Base-by-base conservation (phyloP, 805 yeast genomes). In the Kluyveromyces nonfermentans region DNA sequence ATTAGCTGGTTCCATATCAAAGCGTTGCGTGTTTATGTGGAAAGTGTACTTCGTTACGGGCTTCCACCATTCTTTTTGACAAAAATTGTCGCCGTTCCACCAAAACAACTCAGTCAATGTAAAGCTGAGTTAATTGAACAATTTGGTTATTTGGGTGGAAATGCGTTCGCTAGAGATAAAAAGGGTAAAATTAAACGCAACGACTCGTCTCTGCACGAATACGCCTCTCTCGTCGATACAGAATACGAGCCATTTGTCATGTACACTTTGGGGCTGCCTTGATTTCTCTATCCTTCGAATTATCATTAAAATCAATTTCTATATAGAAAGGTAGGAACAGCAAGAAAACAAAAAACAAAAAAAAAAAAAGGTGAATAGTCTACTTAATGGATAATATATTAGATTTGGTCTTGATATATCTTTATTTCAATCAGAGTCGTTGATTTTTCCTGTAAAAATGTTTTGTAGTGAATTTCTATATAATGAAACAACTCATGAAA, bases 191-290 rank as follows among this genome's bases (percentile, higher is more conserved):
- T 80, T 39, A 71, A 76, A 50, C 54, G 55, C 31, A 78, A 81
- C 54, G 86, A 82, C 59, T 55, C 64, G 31, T 79, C 77, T 37
- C 72, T 90, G 56, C 77, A 81, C 53, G 97, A 90, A 63, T 93
- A 85, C 63, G 90, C 96, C 9, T 78, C 95, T 1, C 69, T 93
- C 56, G 96, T 88, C 40, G 98, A 93, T 65, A 79, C 90, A 22
- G 97, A 90, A 46, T 90, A 90, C 63, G 96, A 90, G 67, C 97
- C 97, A 42, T 93, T 93, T 68, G 98, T 90, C 42, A 66, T 93
- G 53, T 90, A 86, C 63, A 75, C 74, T 40, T 65, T 58, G 7
- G 45, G 48, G 16, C 37, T 54, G 30, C 51, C 41, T 12, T 22
- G 28, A 18, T 28, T 25, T 6, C 12, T 25, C 30, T 6, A 14